Evolutionary conservation across 2,329 filamentous ascomycete species (phyloP), one percentile per base, ranked within the genome.

Genomic region (Penicillium nordicum): DNA sequence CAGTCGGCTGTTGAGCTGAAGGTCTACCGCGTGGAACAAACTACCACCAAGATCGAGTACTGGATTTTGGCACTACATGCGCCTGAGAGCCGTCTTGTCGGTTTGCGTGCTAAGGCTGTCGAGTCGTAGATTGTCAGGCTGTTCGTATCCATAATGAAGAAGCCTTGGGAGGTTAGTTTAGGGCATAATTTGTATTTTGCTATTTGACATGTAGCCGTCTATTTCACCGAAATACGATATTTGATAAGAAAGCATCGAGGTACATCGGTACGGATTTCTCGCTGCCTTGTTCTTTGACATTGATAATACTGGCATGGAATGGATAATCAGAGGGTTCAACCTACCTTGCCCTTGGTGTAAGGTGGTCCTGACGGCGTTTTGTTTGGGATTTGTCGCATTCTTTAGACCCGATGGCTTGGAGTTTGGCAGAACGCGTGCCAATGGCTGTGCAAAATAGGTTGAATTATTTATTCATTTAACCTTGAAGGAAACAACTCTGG

Each of bases 41-140:
- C 83, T 43, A 78, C 78, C 12, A 84, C 86, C 27, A 82, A 88
- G 69, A 80, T 81, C 14, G 89, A 95, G 75, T 96, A 96, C 74
- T 96, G 87, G 82, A 78, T 96, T 57, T 77, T 96, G 45, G 84
- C 84, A 23, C 71, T 88, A 63, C 81, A 87, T 67, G 75, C 76
- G 16, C 77, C 82, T 49, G 82, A 80, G 12, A 82, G 80, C 18
- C 82, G 80, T 74, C 67, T 96, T 57, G 85, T 96, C 8, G 92
- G 92, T 14, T 80, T 88, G 54, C 93, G 90, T 80, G 89, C 88
- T 11, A 77, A 90, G 75, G 84, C 88, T 27, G 80, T 96, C 60
- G 92, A 96, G 80, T 85, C 82, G 67, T 88, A 69, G 34, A 5
- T 50, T 9, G 12, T 10, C 3, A 4, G 5, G 12, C 7, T 29